Evolutionary conservation across 495 filamentous ascomycete species (phyloP), one percentile per base, ranked within the genome.

Genomic region (Lasiosphaeria hispida): DNA sequence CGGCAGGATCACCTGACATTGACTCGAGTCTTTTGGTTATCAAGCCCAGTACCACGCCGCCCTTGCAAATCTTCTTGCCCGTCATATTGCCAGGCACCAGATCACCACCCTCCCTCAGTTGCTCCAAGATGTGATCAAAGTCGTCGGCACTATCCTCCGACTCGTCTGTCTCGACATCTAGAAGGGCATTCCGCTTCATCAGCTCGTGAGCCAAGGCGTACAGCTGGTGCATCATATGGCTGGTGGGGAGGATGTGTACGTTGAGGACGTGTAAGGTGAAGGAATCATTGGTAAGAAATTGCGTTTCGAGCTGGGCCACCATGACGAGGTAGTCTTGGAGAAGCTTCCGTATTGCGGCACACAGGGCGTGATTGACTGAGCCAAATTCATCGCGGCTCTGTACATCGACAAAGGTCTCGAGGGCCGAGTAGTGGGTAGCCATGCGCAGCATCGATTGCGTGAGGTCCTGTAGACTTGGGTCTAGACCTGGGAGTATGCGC

Each of bases 251-350:
- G 3, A 87, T 93, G 63, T 96, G 91, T 4, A 98, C 80, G 66
- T 96, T 93, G 42, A 98, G 83, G 18, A 96, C 82, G 67, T 97
- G 94, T 15, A 98, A 69, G 0, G 94, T 97, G 66, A 97, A 97
- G 23, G 82, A 83, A 13, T 88, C 79, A 64, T 91, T 93, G 35
- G 89, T 95, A 48, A 97, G 77, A 60, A 93, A 85, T 61, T 97
- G 92, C 55, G 89, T 87, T 70, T 98, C 94, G 47, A 98, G 78
- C 72, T 98, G 94, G 14, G 90, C 91, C 48, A 97, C 84, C 62
- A 98, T 84, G 40, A 94, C 86, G 47, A 97, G 75, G 70, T 97
- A 97, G 66, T 98, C 94, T 35, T 95, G 92, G 37, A 98, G 75
- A 14, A 94, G 75, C 66, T 91, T 96, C 45, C 95, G 84, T 48